Evolutionary conservation across 2,329 filamentous ascomycete species (phyloP).

Genomic region (Microsporum ferrugineum): DNA sequence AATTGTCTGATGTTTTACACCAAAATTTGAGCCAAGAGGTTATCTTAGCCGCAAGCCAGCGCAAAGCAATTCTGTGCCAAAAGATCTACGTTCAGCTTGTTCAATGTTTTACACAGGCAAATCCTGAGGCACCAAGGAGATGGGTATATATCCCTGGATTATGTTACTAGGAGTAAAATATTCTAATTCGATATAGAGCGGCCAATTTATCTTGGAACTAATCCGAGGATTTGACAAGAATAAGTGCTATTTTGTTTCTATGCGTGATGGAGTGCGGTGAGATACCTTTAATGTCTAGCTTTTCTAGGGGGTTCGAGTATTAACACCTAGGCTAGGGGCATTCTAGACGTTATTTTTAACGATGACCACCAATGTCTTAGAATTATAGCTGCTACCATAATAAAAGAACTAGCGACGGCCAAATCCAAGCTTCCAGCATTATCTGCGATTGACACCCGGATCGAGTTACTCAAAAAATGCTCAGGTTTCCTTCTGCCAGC

Average conservation of each 20-base stretch:
- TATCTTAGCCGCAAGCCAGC: constrained; percentile 6
- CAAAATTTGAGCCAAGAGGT: neutral
- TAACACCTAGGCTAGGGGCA: neutral
- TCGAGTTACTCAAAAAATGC: neutral
- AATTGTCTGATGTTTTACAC: constrained; percentile 8
- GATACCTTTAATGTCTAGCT: neutral
- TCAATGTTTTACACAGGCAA: constrained; percentile 2
- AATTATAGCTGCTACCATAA: constrained; percentile 17
- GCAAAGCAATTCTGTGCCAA: constrained; percentile 11
- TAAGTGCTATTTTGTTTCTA: constrained; percentile 1
- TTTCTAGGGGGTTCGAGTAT: neutral
- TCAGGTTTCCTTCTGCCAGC: neutral
- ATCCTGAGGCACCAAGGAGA: constrained; percentile 10
- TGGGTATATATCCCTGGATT: constrained; percentile 13
- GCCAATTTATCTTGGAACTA: constrained; percentile 19
- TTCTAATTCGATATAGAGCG: constrained; percentile 17
- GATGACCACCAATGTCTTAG: constrained; percentile 14
- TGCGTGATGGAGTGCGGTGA: constrained; percentile 2
- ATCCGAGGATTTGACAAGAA: constrained; percentile 12
- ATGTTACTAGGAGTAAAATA: neutral
- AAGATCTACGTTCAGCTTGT: constrained; percentile 10
- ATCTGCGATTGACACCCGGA: constrained; percentile 8
- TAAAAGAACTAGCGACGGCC: constrained; percentile 11
- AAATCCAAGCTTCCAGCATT: constrained; percentile 4
- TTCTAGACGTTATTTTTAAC: constrained; percentile 11